phyloP scores from a whole-genome alignment of 768 basidiomycete species.

The Termitomyces sp. region DNA sequence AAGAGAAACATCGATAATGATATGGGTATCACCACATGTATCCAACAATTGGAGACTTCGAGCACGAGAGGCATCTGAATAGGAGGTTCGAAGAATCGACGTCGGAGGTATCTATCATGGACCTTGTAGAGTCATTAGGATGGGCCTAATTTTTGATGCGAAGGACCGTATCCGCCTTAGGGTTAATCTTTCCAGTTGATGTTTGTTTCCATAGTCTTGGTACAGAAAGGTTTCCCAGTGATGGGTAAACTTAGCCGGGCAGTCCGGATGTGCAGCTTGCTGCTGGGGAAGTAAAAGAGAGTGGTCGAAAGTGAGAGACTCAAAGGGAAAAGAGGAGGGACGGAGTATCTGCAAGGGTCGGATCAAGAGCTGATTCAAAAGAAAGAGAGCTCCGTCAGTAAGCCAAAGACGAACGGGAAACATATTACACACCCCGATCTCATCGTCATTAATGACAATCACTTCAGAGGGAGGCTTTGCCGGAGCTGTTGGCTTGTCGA shows the following conservation, averaged over 20 bases:
- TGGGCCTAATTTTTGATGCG: background rate
- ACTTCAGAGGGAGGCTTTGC: background rate
- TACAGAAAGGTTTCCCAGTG: background rate
- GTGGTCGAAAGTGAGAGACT: background rate
- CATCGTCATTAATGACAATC: background rate
- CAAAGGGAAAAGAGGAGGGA: too few species aligned
- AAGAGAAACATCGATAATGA: background rate
- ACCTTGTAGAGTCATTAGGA: too few species aligned
- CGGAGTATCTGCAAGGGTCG: background rate
- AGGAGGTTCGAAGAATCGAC: background rate
- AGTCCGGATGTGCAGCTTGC: too few species aligned
- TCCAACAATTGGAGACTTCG: background rate
- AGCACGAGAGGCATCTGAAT: background rate
- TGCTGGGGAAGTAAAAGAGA: background rate
- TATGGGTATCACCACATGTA: background rate
- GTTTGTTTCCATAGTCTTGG: background rate
- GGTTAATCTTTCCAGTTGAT: too few species aligned
- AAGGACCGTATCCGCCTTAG: background rate
- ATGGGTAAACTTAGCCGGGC: background rate
- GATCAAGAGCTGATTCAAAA: background rate
- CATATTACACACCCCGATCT: background rate
- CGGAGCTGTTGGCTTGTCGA: background rate
- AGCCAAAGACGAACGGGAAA: background rate
- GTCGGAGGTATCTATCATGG: background rate
- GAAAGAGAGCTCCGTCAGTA: background rate